These are phyloP conservation scores for Leptographium lundbergii DNA, from an alignment of 2,329 filamentous ascomycete genomes.

Conservation along the genomic window DNA sequence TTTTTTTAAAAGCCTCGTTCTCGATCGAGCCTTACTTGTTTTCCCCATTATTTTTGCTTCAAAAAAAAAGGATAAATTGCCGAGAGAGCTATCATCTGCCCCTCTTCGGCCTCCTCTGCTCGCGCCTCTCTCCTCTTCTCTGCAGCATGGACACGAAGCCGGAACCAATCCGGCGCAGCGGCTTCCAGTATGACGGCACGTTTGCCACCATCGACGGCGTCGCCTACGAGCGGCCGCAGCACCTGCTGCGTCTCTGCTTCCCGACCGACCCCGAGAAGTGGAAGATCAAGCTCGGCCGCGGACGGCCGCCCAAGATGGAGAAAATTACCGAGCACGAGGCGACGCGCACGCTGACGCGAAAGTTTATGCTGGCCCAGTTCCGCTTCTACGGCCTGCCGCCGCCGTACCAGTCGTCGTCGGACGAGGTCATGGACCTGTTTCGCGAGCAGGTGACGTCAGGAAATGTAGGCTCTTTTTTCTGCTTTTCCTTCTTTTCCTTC, in stretches of 20 bases:
- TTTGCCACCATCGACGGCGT: conserved; percentile 13
- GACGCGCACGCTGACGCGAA: conserved; percentile 9
- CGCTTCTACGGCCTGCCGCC: conserved; percentile 14
- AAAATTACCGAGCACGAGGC: conserved; percentile 13
- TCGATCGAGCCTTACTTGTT: too few species aligned
- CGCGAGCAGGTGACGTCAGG: conserved; percentile 10
- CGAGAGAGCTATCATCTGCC: background rate
- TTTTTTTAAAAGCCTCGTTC: conserved; percentile 1
- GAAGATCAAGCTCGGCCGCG: conserved; percentile 14
- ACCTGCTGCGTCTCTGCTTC: conserved; percentile 13
- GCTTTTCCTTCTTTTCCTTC: background rate
- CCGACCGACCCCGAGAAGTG: conserved; percentile 12
- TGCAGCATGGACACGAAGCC: conserved; percentile 7
- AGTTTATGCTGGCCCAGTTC: conserved; percentile 14
- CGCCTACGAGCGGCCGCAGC: conserved; percentile 13
- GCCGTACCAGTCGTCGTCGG: conserved; percentile 13
- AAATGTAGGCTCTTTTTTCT: conserved; percentile 3
- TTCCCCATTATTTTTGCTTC: conserved; percentile 4
- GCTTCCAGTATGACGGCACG: conserved; percentile 19
- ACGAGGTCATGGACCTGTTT: conserved; percentile 11
- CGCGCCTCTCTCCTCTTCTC: background rate
- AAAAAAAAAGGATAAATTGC: conserved; percentile 5
- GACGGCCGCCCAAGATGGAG: conserved; percentile 14
- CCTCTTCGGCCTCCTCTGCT: background rate
- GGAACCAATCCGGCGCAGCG: conserved; percentile 16